These are phyloP conservation scores for Clitopilus hobsonii DNA, from an alignment of 768 basidiomycete species.

Conservation along the genomic window DNA sequence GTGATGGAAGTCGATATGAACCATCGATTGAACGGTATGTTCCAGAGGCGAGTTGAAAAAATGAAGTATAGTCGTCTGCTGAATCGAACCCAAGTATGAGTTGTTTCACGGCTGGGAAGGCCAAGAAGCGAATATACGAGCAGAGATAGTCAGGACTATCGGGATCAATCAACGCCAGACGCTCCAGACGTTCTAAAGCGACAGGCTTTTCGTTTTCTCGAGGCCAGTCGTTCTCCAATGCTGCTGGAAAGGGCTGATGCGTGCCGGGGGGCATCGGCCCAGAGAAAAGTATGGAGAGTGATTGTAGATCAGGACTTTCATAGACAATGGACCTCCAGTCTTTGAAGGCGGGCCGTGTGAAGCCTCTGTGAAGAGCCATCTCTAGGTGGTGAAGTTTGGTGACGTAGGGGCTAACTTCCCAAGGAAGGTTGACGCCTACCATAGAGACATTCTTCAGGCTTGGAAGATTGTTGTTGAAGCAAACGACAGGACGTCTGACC, in stretches of 20 bases:
- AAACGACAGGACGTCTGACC: constrained; percentile 52
- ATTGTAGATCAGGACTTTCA: constrained; percentile 39
- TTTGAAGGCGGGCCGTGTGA: constrained; percentile 49
- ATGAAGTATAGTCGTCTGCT: constrained; percentile 38
- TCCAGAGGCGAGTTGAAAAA: constrained; percentile 33
- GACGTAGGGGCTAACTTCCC: constrained; percentile 48
- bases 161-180: constrained; percentile 49
- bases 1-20: constrained; percentile 1
- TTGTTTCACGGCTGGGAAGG: constrained; percentile 36
- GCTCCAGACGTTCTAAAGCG: constrained; percentile 31
- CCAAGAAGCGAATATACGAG: constrained; percentile 38
- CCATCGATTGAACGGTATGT: constrained; percentile 5
- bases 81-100: constrained; percentile 51
- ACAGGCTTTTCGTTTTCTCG: constrained; percentile 26
- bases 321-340: constrained; percentile 54
- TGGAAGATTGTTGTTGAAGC: constrained; percentile 51
- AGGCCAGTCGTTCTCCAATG: constrained; percentile 29
- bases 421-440: constrained; percentile 64
- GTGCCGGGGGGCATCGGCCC: constrained; percentile 43
- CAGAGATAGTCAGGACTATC: constrained; percentile 47
- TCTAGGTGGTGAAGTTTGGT: constrained; percentile 45
- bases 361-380: constrained; percentile 56
- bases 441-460: constrained; percentile 50
- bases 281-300: constrained; percentile 53
- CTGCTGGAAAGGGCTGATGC: too few relatives aligned